phyloP scores from a whole-genome alignment of 2,329 filamentous ascomycete genomes.

The Simplicillium aogashimaense region DNA sequence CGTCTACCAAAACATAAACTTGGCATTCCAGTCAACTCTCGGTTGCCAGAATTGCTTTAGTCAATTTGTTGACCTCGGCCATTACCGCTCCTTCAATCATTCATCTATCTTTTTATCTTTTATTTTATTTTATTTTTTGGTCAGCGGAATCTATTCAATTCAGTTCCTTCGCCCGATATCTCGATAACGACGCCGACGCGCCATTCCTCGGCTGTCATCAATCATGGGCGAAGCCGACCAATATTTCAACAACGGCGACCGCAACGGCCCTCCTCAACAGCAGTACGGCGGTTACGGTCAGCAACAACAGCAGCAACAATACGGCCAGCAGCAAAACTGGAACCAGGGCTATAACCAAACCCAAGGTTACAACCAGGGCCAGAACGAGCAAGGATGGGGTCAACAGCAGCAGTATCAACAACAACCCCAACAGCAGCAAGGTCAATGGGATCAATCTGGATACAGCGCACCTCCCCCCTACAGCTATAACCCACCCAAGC shows the following conservation, averaged over 20 bases:
- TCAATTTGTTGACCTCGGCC: too few species aligned
- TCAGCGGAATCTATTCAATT: too few species aligned
- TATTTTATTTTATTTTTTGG: too few species aligned
- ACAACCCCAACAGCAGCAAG: slow-evolving; percentile 11
- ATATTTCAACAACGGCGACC: slow-evolving; percentile 17
- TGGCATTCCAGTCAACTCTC: too few species aligned
- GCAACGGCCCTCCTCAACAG: slow-evolving; percentile 8
- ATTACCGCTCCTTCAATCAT: too few species aligned
- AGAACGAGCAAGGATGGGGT: slow-evolving; percentile 10
- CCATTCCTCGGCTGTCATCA: too few species aligned
- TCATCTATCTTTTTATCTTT: too few species aligned
- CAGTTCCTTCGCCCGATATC: too few species aligned
- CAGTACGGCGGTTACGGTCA: slow-evolving; percentile 7
- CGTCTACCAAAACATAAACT: too few species aligned
- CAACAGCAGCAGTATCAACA: slow-evolving; percentile 16
- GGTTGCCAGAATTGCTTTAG: too few species aligned
- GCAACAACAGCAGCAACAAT: slow-evolving; percentile 7
- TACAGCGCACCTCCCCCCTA: slow-evolving; percentile 20
- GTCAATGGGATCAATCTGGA: slow-evolving; percentile 12
- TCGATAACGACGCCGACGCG: too few species aligned
- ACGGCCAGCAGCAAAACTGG: slow-evolving; percentile 5
- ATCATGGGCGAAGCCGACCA: slow-evolving; percentile 24
- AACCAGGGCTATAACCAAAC: slow-evolving; percentile 6
- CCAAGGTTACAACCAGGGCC: slow-evolving; percentile 11
- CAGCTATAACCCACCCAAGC: slow-evolving; percentile 25